These are phyloP conservation scores for Chaetomidium leptoderma DNA, from an alignment of 495 filamentous ascomycete genomes.

Conservation along the genomic window DNA sequence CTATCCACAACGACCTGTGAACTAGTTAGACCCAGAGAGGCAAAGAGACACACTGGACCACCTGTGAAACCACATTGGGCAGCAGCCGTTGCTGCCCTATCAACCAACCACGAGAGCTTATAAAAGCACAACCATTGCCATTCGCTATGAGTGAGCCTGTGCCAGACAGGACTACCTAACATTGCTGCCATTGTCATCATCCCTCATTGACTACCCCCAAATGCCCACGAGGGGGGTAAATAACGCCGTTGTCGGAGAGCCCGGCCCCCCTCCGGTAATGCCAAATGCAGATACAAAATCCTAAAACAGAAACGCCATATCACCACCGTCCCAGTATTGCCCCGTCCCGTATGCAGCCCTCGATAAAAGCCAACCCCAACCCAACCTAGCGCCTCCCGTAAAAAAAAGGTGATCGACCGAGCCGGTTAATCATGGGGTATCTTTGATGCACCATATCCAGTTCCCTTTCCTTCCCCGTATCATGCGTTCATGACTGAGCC, in stretches of 20 bases:
- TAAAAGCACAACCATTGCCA: slow-evolving; percentile 1
- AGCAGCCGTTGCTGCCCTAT: slow-evolving; percentile 4
- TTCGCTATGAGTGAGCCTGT: slow-evolving; percentile 5
- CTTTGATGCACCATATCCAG: slow-evolving; percentile 7
- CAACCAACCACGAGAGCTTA: background rate
- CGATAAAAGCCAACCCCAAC: background rate
- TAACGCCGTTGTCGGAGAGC: too few species aligned
- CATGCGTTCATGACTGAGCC: background rate
- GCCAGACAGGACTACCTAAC: background rate
- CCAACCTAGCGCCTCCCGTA: background rate
- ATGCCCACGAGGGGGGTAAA: too few species aligned
- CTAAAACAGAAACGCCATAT: background rate
- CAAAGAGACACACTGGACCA: background rate
- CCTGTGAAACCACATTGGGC: background rate
- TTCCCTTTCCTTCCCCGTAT: background rate
- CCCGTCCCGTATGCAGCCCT: background rate
- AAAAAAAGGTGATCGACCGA: slow-evolving; percentile 11
- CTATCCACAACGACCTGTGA: background rate
- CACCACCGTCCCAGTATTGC: background rate
- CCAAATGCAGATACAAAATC: background rate
- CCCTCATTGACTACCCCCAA: background rate
- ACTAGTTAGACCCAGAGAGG: background rate
- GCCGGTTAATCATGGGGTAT: slow-evolving; percentile 16
- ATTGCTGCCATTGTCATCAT: background rate
- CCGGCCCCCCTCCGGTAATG: background rate